phyloP scores from a whole-genome alignment of 2,329 filamentous ascomycete species.

The Pyricularia sp. region DNA sequence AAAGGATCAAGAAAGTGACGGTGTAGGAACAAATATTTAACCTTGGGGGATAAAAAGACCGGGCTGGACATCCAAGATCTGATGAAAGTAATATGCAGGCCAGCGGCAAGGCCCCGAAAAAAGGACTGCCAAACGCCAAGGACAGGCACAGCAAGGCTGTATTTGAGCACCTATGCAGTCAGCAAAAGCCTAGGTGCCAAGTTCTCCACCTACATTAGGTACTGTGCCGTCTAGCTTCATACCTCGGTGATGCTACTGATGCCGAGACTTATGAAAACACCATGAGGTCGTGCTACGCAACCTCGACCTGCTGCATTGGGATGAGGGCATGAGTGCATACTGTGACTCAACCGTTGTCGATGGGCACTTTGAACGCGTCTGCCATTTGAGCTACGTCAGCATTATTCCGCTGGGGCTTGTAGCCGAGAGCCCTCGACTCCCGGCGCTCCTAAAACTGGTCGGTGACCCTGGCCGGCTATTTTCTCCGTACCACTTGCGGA shows the following conservation, averaged over 20 bases:
- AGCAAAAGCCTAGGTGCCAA: slow-evolving; percentile 53
- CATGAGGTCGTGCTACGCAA: slow-evolving; percentile 69
- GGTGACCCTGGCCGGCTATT: slow-evolving; percentile 10
- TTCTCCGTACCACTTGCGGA: slow-evolving; percentile 11
- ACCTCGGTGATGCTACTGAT: slow-evolving; percentile 67
- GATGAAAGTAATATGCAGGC: neutral
- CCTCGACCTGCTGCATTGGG: slow-evolving; percentile 84
- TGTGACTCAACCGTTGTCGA: slow-evolving; percentile 88
- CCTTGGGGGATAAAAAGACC: too few species aligned
- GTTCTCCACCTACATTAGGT: slow-evolving; percentile 66
- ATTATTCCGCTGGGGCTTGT: slow-evolving; percentile 13
- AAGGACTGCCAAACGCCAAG: too few species aligned
- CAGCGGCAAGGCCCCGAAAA: neutral
- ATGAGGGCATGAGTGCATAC: slow-evolving; percentile 62
- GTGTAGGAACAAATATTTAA: neutral
- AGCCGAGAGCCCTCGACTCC: slow-evolving; percentile 10
- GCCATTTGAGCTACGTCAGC: slow-evolving; percentile 13
- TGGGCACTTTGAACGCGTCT: slow-evolving; percentile 9
- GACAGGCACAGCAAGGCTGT: too few species aligned
- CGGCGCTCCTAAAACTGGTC: slow-evolving; percentile 10
- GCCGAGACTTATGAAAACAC: slow-evolving; percentile 61
- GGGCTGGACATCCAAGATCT: too few species aligned
- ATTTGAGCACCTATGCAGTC: too few species aligned
- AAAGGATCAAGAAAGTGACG: neutral
- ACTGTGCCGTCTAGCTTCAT: slow-evolving; percentile 66